These are phyloP conservation scores for Aspergillus ostianus DNA, from an alignment of 495 filamentous ascomycete species.

Conservation along the genomic window DNA sequence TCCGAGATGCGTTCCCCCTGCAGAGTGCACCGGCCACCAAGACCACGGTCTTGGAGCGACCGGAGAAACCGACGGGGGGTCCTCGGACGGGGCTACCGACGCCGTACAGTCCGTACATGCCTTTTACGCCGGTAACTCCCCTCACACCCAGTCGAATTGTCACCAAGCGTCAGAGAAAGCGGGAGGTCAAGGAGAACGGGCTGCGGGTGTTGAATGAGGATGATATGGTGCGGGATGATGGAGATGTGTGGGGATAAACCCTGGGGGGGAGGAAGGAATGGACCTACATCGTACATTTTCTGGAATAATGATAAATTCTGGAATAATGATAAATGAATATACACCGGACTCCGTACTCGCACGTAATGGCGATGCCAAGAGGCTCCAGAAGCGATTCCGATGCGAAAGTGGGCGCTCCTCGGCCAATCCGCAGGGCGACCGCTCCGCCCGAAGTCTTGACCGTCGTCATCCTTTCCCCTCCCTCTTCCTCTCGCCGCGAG, in stretches of 20 bases:
- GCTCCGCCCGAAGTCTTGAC: not conserved
- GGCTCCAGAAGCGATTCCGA: not conserved
- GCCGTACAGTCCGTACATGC: slow-evolving; percentile 91
- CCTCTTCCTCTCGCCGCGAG: too few species aligned
- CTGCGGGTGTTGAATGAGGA: slow-evolving; percentile 44
- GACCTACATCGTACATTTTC: too few species aligned
- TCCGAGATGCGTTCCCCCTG: slow-evolving; percentile 52
- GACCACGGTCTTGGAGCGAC: slow-evolving; percentile 74
- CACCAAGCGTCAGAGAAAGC: slow-evolving; percentile 71
- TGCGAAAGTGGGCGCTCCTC: not conserved
- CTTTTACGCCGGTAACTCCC: slow-evolving; percentile 82
- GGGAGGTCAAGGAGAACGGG: slow-evolving; percentile 38
- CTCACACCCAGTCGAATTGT: slow-evolving; percentile 77
- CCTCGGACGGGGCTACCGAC: slow-evolving; percentile 74
- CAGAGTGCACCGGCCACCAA: slow-evolving; percentile 66
- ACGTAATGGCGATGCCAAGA: not conserved
- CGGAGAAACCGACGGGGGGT: slow-evolving; percentile 50
- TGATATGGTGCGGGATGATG: slow-evolving; percentile 50
- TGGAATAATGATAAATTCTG: too few species aligned
- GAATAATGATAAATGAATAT: too few species aligned
- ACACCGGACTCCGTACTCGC: too few species aligned
- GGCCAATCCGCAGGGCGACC: not conserved
- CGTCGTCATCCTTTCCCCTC: slow-evolving; percentile 1
- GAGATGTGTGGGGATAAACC: slow-evolving; percentile 56
- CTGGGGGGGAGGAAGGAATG: not conserved